Evolutionary conservation across 208 protist species (phyloP).

Genomic region (Wallacemonas rigidus): DNA sequence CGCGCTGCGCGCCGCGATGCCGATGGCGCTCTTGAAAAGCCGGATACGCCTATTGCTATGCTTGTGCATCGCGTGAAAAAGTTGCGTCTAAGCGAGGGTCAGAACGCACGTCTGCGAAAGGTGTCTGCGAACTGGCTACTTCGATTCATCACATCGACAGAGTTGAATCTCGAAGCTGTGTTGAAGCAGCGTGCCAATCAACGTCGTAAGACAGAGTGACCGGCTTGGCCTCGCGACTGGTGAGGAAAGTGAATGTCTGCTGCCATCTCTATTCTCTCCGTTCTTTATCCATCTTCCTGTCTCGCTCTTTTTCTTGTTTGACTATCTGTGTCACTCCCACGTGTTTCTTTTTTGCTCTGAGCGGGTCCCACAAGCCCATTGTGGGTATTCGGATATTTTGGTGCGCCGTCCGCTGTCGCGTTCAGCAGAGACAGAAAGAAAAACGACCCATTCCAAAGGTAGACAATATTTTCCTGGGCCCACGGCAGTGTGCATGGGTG

Average conservation of each 20-base stretch:
- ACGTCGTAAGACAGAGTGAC: slow-evolving; percentile 8
- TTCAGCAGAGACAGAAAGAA: too few species aligned
- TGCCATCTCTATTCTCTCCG: too few species aligned
- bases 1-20: slow-evolving; percentile 30
- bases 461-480: too few species aligned
- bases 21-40: slow-evolving; percentile 23
- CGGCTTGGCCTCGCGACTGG: neutral
- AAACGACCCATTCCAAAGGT: too few species aligned
- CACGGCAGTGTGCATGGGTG: too few species aligned
- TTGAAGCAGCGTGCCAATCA: slow-evolving; percentile 18
- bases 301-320: too few species aligned
- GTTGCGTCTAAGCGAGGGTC: slow-evolving; percentile 38
- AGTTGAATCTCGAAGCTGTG: slow-evolving; percentile 43
- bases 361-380: too few species aligned
- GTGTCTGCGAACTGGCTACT: slow-evolving; percentile 70
- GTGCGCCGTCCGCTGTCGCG: too few species aligned
- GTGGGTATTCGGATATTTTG: too few species aligned
- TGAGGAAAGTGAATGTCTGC: neutral
- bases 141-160: slow-evolving; percentile 40
- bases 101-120: slow-evolving; percentile 39
- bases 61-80: slow-evolving; percentile 46
- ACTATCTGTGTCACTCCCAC: too few species aligned
- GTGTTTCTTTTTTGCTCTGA: too few species aligned
- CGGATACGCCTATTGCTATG: slow-evolving; percentile 36
- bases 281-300: too few species aligned